Evolutionary conservation across 148 eudicot genomes (phyloP).

Genomic region (Rhododendron simsii): DNA sequence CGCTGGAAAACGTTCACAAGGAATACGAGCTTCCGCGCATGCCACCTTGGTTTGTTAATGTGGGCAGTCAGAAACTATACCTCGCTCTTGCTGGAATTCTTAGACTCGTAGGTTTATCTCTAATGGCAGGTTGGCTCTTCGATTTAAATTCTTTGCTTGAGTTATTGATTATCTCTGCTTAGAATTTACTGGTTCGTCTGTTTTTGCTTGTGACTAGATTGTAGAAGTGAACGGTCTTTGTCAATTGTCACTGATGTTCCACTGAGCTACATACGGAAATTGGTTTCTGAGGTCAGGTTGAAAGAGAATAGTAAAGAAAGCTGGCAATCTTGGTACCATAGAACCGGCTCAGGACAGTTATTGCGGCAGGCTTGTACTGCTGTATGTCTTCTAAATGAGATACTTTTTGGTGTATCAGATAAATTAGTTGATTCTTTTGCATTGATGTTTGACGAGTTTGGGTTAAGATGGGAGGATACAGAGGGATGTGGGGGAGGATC

Average conservation of each 20-base stretch:
- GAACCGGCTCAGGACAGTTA: slow-evolving; percentile 69
- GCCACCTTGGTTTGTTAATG: slow-evolving; percentile 89
- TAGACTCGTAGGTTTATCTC: slow-evolving; percentile 70
- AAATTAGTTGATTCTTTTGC: slow-evolving; percentile 38
- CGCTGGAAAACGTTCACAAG: slow-evolving; percentile 22
- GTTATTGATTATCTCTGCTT: slow-evolving; percentile 11
- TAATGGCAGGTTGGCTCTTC: slow-evolving; percentile 54
- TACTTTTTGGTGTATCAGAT: slow-evolving; percentile 82
- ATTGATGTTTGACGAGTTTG: slow-evolving; percentile 41
- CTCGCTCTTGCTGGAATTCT: slow-evolving; percentile 71
- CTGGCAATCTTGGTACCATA: slow-evolving; percentile 85
- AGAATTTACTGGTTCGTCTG: slow-evolving; percentile 14
- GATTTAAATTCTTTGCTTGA: slow-evolving; percentile 1
- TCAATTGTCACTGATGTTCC: slow-evolving; percentile 69
- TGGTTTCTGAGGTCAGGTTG: slow-evolving; percentile 64
- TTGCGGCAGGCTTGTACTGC: slow-evolving; percentile 85
- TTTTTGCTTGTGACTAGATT: slow-evolving; percentile 37
- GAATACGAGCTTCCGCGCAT: slow-evolving; percentile 72
- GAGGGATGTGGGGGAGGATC: slow-evolving; percentile 18
- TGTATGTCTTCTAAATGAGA: slow-evolving; percentile 78
- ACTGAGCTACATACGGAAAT: slow-evolving; percentile 58
- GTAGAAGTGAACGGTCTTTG: slow-evolving; percentile 51
- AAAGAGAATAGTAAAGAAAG: slow-evolving; percentile 54
- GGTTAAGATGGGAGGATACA: slow-evolving; percentile 18
- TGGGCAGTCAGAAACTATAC: slow-evolving; percentile 72